Evolutionary conservation across 2,329 filamentous ascomycete genomes (phyloP), one percentile per base, ranked within the genome.

Genomic region (Dactylella cylindrospora): DNA sequence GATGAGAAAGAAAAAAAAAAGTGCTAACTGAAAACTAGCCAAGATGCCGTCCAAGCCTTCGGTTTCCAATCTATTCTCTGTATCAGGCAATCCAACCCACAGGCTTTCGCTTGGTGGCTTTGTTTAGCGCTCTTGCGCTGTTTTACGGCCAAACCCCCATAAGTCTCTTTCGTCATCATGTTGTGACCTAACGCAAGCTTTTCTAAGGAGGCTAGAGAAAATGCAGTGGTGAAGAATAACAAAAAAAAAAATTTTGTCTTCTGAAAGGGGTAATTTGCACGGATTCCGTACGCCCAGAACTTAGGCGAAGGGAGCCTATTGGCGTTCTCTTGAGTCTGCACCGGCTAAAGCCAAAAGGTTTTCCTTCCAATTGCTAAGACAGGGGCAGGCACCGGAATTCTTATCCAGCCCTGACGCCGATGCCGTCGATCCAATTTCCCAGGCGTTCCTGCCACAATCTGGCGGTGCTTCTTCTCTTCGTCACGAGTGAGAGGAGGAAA

Each of bases 141-240:
- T 45, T 38, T 55, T 41, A 55, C 41, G 33, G 29, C 32, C 33
- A 38, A 40, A 40, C 3, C 36, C 26, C 19, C 17, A 17, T 40
- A n/a, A 12, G n/a, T 35, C n/a, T 45, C 36, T 57, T 57, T 57
- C 52, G 52, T 57, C 52, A 57, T 57, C 43, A 46, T 17, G n/a
- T n/a, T n/a, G n/a, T n/a, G n/a, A n/a, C n/a, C n/a, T n/a, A n/a
- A n/a, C n/a, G n/a, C n/a, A n/a, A n/a, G n/a, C n/a, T n/a, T n/a
- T n/a, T n/a, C n/a, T n/a, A n/a, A n/a, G n/a, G n/a, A n/a, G n/a
- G n/a, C n/a, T n/a, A n/a, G n/a, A n/a, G n/a, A n/a, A n/a, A n/a
- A n/a, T n/a, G n/a, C n/a, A n/a, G n/a, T n/a, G n/a, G n/a, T n/a
- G n/a, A n/a, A n/a, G n/a, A n/a, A n/a, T n/a, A n/a, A n/a, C n/a